phyloP scores from a whole-genome alignment of 1,284 basidiomycete species.

The Stereum hirsutum region DNA sequence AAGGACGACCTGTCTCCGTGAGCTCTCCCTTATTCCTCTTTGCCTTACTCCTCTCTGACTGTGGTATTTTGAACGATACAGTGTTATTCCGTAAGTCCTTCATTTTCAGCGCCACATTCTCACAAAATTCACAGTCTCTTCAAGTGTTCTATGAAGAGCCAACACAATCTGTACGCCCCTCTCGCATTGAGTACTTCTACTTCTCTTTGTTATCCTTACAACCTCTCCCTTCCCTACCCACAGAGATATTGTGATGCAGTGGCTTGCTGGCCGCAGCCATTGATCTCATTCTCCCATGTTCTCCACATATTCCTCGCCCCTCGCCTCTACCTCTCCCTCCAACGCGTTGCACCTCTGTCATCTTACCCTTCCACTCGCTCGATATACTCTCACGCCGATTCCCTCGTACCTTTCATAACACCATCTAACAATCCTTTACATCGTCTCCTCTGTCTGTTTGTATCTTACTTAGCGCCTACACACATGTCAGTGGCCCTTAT shows the following conservation, averaged over 20 bases:
- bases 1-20: conserved; percentile 81
- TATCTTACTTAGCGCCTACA: too few relatives aligned
- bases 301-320: too few relatives aligned
- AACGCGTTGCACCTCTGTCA: too few relatives aligned
- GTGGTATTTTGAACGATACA: conserved; percentile 20
- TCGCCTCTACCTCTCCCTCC: too few relatives aligned
- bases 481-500: too few relatives aligned
- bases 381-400: too few relatives aligned
- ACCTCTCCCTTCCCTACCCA: conserved; percentile 1
- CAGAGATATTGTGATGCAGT: conserved; percentile 69
- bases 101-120: conserved; percentile 2
- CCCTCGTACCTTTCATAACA: neutral
- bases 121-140: conserved; percentile 13
- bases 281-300: conserved; percentile 1
- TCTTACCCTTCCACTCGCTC: too few relatives aligned
- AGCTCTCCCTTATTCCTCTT: conserved; percentile 21
- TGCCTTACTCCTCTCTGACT: neutral
- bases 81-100: conserved; percentile 68
- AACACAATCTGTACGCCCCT: conserved; percentile 74
- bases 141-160: conserved; percentile 89
- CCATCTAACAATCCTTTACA: too few relatives aligned
- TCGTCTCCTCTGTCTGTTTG: too few relatives aligned
- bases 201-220: too few relatives aligned
- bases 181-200: neutral
- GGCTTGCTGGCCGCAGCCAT: conserved; percentile 59